These are phyloP conservation scores for Cladosporium sp. DNA, from an alignment of 2,329 filamentous ascomycete species.

Conservation along the genomic window DNA sequence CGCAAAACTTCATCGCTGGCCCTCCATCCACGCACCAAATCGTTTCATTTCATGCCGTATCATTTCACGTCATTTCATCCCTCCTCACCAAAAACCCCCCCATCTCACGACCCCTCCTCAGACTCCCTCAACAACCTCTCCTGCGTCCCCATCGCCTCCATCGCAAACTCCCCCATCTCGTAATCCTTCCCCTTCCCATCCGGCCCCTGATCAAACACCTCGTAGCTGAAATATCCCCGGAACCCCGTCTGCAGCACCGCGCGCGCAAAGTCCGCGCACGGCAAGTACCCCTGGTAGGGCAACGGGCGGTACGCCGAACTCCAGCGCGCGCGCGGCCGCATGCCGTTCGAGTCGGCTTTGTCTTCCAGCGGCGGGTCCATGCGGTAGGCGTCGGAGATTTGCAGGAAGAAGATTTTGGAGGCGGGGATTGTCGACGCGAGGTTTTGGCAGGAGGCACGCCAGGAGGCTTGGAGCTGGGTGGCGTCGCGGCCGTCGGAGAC, in stretches of 20 bases:
- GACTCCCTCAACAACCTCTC: conserved; percentile 6
- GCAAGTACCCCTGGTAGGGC: conserved; percentile 66
- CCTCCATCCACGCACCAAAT: too few species aligned
- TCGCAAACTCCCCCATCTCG: conserved; percentile 35
- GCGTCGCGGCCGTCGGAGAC: conserved; percentile 42
- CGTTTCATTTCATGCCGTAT: too few species aligned
- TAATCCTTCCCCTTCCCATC: conserved; percentile 50
- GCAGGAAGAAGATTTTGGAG: conserved; percentile 68
- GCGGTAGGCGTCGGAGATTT: conserved; percentile 66
- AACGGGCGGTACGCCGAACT: conserved; percentile 65
- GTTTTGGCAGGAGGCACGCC: conserved; percentile 34
- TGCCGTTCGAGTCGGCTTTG: conserved; percentile 44
- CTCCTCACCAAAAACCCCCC: neutral
- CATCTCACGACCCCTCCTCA: neutral
- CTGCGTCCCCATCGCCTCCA: conserved; percentile 12
- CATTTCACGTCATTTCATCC: too few species aligned
- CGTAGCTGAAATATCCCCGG: conserved; percentile 60
- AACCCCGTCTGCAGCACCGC: conserved; percentile 65
- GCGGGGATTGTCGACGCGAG: conserved; percentile 53
- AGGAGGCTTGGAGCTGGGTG: conserved; percentile 42
- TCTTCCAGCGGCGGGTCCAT: conserved; percentile 47
- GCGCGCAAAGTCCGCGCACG: conserved; percentile 56
- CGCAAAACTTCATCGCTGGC: too few species aligned
- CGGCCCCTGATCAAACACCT: conserved; percentile 60
- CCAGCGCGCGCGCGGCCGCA: conserved; percentile 60